These are phyloP conservation scores for Coelastrella sp. DNA, from an alignment of 139 green algal genomes.

Conservation along the genomic window DNA sequence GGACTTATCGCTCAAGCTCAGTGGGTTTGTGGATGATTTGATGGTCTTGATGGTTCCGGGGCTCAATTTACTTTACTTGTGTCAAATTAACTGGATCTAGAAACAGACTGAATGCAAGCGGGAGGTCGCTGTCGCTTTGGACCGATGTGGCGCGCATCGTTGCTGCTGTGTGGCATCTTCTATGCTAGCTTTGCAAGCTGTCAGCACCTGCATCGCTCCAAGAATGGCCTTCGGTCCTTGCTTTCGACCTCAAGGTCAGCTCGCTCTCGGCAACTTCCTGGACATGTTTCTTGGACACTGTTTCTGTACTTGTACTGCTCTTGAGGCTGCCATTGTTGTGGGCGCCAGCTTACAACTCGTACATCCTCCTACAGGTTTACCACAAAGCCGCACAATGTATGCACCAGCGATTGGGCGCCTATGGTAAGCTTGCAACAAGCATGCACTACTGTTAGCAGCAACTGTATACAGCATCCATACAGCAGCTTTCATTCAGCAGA, in stretches of 20 bases:
- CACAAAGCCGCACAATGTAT: conserved; percentile 15
- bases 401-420: conserved; percentile 29
- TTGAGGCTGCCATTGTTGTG: background rate
- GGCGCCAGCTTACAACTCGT: background rate
- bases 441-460: background rate
- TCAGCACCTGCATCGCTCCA: background rate
- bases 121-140: background rate
- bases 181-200: background rate
- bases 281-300: background rate
- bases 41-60: no score
- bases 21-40: no score
- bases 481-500: no score
- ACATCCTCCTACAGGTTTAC: background rate
- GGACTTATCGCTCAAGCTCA: no score
- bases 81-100: no score
- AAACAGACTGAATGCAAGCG: no score
- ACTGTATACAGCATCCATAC: background rate
- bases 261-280: background rate
- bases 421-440: conserved; percentile 4
- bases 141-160: background rate
- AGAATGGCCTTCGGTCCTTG: background rate
- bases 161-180: background rate
- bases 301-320: background rate
- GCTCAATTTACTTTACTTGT: no score
- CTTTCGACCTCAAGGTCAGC: background rate